phyloP scores from a whole-genome alignment of 2,329 filamentous ascomycete genomes.

The Cordyceps fumosorosea region DNA sequence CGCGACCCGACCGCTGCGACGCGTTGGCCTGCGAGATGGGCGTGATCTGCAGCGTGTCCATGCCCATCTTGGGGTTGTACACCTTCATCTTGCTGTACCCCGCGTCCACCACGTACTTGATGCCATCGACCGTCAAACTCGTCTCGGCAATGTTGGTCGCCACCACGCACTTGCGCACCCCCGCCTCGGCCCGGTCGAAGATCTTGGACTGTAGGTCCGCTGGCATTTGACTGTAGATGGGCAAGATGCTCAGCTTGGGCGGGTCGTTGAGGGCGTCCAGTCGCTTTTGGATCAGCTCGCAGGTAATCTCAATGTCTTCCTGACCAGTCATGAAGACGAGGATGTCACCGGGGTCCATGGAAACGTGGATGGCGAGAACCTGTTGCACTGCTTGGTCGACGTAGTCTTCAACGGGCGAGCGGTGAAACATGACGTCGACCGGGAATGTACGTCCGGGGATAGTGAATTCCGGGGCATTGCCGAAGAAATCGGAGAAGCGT shows the following conservation, averaged over 20 bases:
- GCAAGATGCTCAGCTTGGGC: slow-evolving; percentile 86
- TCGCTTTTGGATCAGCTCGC: slow-evolving; percentile 83
- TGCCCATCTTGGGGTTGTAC: slow-evolving; percentile 97
- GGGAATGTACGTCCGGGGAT: slow-evolving; percentile 96
- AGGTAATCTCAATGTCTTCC: slow-evolving; percentile 96
- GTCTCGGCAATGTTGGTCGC: slow-evolving; percentile 99
- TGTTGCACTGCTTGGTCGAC: slow-evolving; percentile 96
- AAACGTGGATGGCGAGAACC: slow-evolving; percentile 91
- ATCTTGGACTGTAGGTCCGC: slow-evolving; percentile 97
- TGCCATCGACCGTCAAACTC: slow-evolving; percentile 94
- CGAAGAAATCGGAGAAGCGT: slow-evolving; percentile 91
- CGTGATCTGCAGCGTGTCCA: slow-evolving; percentile 97
- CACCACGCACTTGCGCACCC: slow-evolving; percentile 94
- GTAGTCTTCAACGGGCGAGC: slow-evolving; percentile 94
- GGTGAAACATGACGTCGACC: slow-evolving; percentile 91
- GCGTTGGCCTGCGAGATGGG: slow-evolving; percentile 96
- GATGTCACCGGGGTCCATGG: slow-evolving; percentile 87
- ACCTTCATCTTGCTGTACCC: slow-evolving; percentile 98
- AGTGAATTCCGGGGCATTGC: slow-evolving; percentile 90
- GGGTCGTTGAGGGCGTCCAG: slow-evolving; percentile 87
- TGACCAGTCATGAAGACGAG: slow-evolving; percentile 99
- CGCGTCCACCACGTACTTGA: slow-evolving; percentile 97
- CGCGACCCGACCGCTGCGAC: slow-evolving; percentile 86
- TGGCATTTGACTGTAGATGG: slow-evolving; percentile 99
- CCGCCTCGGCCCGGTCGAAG: slow-evolving; percentile 83